Conservation (phyloP, 2,329 filamentous ascomycete genomes). For the Microdochium paspali region DNA sequence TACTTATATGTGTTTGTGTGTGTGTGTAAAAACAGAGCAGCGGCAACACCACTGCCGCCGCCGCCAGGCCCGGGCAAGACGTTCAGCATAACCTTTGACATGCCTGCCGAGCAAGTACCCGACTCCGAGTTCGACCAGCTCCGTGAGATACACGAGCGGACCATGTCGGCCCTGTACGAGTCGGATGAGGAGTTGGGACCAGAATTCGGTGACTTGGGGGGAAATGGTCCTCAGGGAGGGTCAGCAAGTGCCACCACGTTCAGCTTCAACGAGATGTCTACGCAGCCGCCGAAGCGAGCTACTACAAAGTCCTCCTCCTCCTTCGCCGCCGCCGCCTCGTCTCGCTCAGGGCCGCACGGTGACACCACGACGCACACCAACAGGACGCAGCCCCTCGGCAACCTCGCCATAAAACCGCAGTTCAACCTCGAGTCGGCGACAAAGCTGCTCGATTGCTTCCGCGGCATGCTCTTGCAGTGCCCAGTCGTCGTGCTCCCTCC, state of each 20-base stretch:
- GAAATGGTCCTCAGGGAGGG: not conserved
- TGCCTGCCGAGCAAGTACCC: slow-evolving; percentile 28
- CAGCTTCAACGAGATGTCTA: slow-evolving; percentile 16
- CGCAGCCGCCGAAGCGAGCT: slow-evolving; percentile 3
- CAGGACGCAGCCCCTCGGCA: slow-evolving; percentile 20
- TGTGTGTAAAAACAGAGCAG: not conserved
- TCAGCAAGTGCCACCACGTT: slow-evolving; percentile 6
- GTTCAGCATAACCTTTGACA: slow-evolving; percentile 42
- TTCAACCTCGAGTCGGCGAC: slow-evolving; percentile 47
- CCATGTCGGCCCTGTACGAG: slow-evolving; percentile 30
- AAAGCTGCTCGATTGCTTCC: slow-evolving; percentile 32
- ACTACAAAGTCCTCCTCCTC: slow-evolving; percentile 1
- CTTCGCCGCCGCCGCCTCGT: too few species aligned
- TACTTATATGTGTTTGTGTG: too few species aligned
- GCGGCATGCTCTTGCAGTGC: slow-evolving; percentile 30
- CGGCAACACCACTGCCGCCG: slow-evolving; percentile 11
- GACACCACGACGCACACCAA: slow-evolving; percentile 10
- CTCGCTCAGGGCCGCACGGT: too few species aligned
- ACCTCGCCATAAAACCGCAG: slow-evolving; percentile 35
- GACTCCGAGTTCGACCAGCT: slow-evolving; percentile 31
- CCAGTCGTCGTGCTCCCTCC: slow-evolving; percentile 32
- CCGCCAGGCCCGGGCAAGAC: slow-evolving; percentile 35
- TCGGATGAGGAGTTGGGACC: slow-evolving; percentile 13
- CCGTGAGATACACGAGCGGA: slow-evolving; percentile 29
- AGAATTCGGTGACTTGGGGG: slow-evolving; percentile 2